Evolutionary conservation across 371 early-diverging fungal genomes (phyloP).

Genomic region (Mucor irregularis): DNA sequence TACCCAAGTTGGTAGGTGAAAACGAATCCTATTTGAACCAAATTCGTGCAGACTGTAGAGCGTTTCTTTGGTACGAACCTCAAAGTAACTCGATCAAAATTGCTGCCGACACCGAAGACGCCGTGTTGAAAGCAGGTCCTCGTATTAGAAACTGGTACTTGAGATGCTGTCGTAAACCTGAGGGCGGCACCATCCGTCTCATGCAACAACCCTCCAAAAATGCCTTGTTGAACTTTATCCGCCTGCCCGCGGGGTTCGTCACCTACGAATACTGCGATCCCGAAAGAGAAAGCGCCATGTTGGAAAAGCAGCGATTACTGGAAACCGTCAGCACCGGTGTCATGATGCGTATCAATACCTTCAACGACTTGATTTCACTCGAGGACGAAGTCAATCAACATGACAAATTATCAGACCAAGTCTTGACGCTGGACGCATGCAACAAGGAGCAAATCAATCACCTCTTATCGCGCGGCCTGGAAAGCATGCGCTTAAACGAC

Average conservation of each 20-base stretch:
- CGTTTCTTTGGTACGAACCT: constrained; percentile 34
- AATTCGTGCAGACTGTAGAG: constrained; percentile 40
- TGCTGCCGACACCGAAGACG: constrained; percentile 20
- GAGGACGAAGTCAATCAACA: constrained; percentile 16
- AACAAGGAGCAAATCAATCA: constrained; percentile 23
- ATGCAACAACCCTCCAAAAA: constrained; percentile 32
- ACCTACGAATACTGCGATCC: constrained; percentile 14
- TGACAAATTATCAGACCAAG: constrained; percentile 6
- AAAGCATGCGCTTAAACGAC: constrained; percentile 41
- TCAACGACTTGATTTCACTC: constrained; percentile 17
- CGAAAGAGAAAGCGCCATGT: constrained; percentile 4
- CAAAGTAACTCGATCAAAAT: constrained; percentile 9
- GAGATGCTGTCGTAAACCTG: constrained; percentile 22
- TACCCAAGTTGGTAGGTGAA: constrained; percentile 28
- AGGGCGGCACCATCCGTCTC: constrained; percentile 7
- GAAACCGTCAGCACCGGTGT: constrained; percentile 26
- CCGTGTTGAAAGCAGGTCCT: constrained; percentile 19
- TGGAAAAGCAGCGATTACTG: constrained; percentile 26
- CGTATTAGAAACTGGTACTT: constrained; percentile 49
- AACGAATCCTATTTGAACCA: constrained; percentile 35
- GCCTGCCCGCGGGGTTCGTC: constrained; percentile 25
- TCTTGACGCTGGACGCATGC: constrained; percentile 13
- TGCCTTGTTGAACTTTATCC: constrained; percentile 12
- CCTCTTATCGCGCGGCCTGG: constrained; percentile 28
- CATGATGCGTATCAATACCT: neutral